Evolutionary conservation across 768 basidiomycete genomes (phyloP), one percentile per base, ranked within the genome.

Genomic region (Harrya chromipes): DNA sequence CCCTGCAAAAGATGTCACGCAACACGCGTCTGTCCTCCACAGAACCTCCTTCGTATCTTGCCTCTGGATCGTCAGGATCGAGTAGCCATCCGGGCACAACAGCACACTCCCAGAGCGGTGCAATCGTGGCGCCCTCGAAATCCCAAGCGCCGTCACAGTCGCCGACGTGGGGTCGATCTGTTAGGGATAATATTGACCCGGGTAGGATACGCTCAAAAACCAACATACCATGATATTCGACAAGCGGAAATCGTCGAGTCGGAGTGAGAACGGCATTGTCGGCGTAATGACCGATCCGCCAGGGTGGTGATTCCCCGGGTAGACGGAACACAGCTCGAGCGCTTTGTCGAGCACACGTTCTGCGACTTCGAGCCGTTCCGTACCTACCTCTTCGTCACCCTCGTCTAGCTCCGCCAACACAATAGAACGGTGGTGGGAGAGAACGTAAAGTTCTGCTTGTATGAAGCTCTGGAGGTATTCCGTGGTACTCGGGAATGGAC

Each of bases 101-200:
- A 16, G 62, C 49, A 37, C 61, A 62, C 33, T 62, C 57, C 58
- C 62, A 60, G 20, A 56, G 17, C 4, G 61, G 58, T 21, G 50
- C 56, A 9, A 62, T 40, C 12, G 49, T 55, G 6, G 55, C 33
- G 10, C 56, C 55, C 43, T 59, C 55, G 37, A 57, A 62, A 35
- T 57, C 55, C 6, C 55, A 3, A 40, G n/a, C 14, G 56, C 43
- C 14, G 43, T 44, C 31, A 44, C 43, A 14, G 33, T 33, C 33
- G 14, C 33, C 33, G 16, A 33, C 14, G 33, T 16, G 6, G 33
- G 33, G n/a, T 47, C 17, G 13, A 47, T 47, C 40, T 33, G 29
- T 5, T n/a, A 14, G 9, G 23, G 2, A 26, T 19, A 3, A 10
- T 16, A 12, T 38, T 17, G 23, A 11, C 17, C n/a, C 39, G 11